Conservation (phyloP, 2,329 filamentous ascomycete genomes). For the Thermothelomyces thermophilus region DNA sequence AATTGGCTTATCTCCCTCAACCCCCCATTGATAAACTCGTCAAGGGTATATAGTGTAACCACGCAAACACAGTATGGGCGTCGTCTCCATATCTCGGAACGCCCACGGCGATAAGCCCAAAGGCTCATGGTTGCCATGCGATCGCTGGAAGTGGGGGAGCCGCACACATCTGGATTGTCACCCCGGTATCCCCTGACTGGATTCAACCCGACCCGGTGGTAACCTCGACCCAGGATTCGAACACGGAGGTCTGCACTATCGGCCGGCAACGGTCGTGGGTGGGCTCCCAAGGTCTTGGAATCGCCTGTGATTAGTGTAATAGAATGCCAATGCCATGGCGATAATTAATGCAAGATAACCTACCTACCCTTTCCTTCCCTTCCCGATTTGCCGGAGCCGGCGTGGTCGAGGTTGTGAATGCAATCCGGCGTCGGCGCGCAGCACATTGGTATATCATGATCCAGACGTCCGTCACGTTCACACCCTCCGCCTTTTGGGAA, state of each 20-base stretch:
- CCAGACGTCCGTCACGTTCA: background rate
- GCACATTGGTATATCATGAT: background rate
- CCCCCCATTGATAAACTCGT: too few species aligned
- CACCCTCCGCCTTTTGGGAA: background rate
- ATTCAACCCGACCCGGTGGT: background rate
- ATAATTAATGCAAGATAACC: slow-evolving; percentile 10
- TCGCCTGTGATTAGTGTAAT: too few species aligned
- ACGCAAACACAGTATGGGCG: too few species aligned
- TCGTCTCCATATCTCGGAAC: too few species aligned
- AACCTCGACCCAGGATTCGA: background rate
- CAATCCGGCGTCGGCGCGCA: background rate
- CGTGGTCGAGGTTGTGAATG: background rate
- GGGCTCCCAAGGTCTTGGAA: background rate
- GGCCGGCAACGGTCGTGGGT: background rate
- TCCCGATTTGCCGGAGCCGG: background rate
- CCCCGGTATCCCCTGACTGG: slow-evolving; percentile 7
- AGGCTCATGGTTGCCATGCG: background rate
- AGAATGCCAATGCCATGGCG: background rate
- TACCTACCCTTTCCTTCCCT: background rate
- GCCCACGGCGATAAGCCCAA: slow-evolving; percentile 4
- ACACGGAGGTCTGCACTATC: too few species aligned
- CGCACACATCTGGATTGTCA: background rate
- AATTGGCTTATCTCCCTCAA: too few species aligned
- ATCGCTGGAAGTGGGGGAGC: background rate
- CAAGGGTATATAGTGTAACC: too few species aligned